Conservation (phyloP, 208 protist species). For the Porcisia deanei region DNA sequence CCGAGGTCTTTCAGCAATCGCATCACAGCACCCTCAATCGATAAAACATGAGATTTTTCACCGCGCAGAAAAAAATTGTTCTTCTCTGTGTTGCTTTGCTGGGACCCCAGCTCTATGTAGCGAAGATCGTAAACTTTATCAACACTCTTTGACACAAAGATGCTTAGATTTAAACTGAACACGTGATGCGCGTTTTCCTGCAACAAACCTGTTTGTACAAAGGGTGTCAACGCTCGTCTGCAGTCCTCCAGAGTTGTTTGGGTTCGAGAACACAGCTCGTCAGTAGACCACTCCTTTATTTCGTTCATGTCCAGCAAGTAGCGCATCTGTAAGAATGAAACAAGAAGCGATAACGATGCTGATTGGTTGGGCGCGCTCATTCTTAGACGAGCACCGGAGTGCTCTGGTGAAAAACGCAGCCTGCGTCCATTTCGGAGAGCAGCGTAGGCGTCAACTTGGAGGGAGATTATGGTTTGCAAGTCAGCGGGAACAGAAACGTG, state of each 20-base stretch:
- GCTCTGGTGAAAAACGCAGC: conserved; percentile 28
- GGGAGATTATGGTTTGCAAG: conserved; percentile 1
- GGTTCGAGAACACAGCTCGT: conserved; percentile 16
- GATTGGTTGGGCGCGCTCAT: conserved; percentile 8
- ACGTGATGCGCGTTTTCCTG: conserved; percentile 18
- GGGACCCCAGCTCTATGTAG: conserved; percentile 19
- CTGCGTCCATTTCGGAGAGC: conserved; percentile 12
- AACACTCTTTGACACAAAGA: neutral
- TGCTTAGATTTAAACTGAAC: neutral
- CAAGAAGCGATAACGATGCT: conserved; percentile 15
- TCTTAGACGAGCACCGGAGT: conserved; percentile 23
- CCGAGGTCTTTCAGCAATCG: conserved; percentile 21
- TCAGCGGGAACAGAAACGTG: conserved; percentile 3
- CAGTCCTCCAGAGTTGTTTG: conserved; percentile 14
- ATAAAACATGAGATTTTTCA: conserved; percentile 25
- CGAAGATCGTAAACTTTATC: conserved; percentile 23
- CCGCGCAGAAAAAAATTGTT: conserved; percentile 15
- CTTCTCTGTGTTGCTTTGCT: conserved; percentile 28
- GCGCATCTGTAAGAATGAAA: conserved; percentile 30
- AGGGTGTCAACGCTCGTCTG: conserved; percentile 21
- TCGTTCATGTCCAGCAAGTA: conserved; percentile 25
- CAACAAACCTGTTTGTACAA: conserved; percentile 21
- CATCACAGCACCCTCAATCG: conserved; percentile 21
- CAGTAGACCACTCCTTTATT: conserved; percentile 19
- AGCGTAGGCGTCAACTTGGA: conserved; percentile 12